Conservation (phyloP, 202 grass and related monocot genomes). For the Schoenoplectus triqueter region DNA sequence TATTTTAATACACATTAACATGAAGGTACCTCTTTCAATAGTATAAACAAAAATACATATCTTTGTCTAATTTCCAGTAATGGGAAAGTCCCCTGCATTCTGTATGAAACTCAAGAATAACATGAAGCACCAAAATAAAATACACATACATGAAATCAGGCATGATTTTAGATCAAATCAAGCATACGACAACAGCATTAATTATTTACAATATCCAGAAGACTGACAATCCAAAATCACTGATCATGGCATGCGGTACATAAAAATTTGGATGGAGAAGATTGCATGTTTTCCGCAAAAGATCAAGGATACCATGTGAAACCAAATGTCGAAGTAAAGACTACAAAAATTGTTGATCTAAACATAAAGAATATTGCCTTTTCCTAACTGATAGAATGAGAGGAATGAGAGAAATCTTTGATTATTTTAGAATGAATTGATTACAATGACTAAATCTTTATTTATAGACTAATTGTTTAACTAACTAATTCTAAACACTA, state of each 20-base stretch:
- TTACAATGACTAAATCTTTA: too few species aligned
- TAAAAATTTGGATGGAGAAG: not conserved
- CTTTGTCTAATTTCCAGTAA: not conserved
- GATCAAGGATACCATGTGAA: not conserved
- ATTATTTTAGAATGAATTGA: too few species aligned
- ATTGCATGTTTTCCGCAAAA: not conserved
- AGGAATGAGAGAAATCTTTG: too few species aligned
- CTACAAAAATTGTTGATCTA: constrained; percentile 3
- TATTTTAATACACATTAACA: not conserved
- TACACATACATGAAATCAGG: not conserved
- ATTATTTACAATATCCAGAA: not conserved
- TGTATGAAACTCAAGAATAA: not conserved
- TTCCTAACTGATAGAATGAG: not conserved
- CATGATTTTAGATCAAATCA: not conserved
- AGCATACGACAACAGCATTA: not conserved
- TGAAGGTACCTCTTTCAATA: not conserved
- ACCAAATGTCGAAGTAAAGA: constrained; percentile 20
- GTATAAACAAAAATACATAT: not conserved
- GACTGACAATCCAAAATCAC: not conserved
- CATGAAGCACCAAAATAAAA: not conserved
- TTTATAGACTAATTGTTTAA: too few species aligned
- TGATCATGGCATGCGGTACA: not conserved
- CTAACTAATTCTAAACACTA: too few species aligned
- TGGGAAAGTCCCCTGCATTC: too few species aligned
- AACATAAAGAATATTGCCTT: not conserved